Evolutionary conservation across 2,329 filamentous ascomycete species (phyloP), one percentile per base, ranked within the genome.

Genomic region (Trichoderma lentiforme): DNA sequence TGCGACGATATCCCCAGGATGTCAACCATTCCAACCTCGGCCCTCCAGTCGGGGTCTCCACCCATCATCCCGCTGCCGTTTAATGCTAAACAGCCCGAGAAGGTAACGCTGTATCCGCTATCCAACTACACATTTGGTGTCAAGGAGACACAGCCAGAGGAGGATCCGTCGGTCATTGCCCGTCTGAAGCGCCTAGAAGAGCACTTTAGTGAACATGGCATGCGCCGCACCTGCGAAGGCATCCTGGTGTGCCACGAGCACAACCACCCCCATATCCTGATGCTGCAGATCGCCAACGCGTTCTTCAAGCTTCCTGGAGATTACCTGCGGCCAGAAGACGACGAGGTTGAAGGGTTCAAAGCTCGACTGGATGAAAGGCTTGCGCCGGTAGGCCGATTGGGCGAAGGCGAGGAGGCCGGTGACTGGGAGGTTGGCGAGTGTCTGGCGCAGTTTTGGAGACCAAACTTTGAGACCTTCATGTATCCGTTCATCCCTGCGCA

Each of bases 381-480:
- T 67, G 96, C 96, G 1, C 96, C 96, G 1, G 93, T 96, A n/a
- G 94, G 94, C 69, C 91, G 92, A 63, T 90, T 93, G 30, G 93
- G 94, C 73, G 93, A 97, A 81, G 93, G 93, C 64, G 93, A 96
- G 77, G 95, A 95, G 80, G 93, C 93, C 75, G 81, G 80, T 21
- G 94, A 97, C 79, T 99, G 96, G 96, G 89, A 97, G 81, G 90
- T 99, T 76, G 94, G 93, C 77, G 96, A 98, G 81, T 97, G 95
- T 63, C 87, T 99, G 71, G 95, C 96, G 69, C 95, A 98, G 84
- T 99, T 96, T 96, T 99, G 95, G 94, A 88, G 96, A 72, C 96
- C 96, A 69, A 99, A 98, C 85, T 98, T 98, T 81, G 96, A 99
- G 86, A 98, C 96, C 2, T 98, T 98, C 86, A 98, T 99, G 94